A percentile compares a stretch with the other conserved stretches of the same genome.
Conservation (phyloP, 495 filamentous ascomycete species). For the Aspergillus cristatus region DNA sequence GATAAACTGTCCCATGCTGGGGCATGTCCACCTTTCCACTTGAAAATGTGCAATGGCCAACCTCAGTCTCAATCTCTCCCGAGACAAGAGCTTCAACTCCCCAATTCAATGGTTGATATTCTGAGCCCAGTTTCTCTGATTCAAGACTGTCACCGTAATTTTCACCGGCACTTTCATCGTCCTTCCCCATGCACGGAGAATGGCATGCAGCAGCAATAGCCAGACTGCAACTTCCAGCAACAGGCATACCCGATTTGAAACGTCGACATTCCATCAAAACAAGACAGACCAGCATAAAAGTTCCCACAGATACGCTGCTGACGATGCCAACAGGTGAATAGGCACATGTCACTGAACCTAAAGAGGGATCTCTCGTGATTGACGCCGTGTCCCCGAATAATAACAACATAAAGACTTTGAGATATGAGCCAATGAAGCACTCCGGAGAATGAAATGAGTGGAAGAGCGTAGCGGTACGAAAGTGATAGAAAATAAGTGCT, state of each 20-base stretch:
- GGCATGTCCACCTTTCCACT: slow-evolving; percentile 39
- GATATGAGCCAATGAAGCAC: slow-evolving; percentile 35
- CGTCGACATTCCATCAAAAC: slow-evolving; percentile 12
- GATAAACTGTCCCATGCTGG: no score
- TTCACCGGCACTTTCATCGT: background rate
- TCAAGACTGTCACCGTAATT: no score
- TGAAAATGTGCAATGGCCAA: slow-evolving; percentile 8
- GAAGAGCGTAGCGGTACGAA: slow-evolving; percentile 33
- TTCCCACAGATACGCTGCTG: slow-evolving; percentile 10
- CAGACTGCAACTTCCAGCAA: slow-evolving; percentile 29
- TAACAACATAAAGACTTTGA: slow-evolving; percentile 29
- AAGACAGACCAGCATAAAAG: slow-evolving; percentile 13
- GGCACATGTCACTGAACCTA: slow-evolving; percentile 16
- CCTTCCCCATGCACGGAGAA: slow-evolving; percentile 5
- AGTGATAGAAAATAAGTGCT: slow-evolving; percentile 38
- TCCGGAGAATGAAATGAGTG: slow-evolving; percentile 20
- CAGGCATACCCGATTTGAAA: slow-evolving; percentile 23
- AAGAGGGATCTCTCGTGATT: slow-evolving; percentile 3
- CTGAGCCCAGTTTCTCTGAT: no score
- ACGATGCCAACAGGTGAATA: slow-evolving; percentile 24
- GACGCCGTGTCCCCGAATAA: slow-evolving; percentile 8
- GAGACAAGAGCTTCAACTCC: no score
- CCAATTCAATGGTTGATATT: slow-evolving; percentile 38
- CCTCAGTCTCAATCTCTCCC: slow-evolving; percentile 15
- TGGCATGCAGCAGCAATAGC: slow-evolving; percentile 35